phyloP scores from a whole-genome alignment of 2,329 filamentous ascomycete species.

The Beauveria caledonica region DNA sequence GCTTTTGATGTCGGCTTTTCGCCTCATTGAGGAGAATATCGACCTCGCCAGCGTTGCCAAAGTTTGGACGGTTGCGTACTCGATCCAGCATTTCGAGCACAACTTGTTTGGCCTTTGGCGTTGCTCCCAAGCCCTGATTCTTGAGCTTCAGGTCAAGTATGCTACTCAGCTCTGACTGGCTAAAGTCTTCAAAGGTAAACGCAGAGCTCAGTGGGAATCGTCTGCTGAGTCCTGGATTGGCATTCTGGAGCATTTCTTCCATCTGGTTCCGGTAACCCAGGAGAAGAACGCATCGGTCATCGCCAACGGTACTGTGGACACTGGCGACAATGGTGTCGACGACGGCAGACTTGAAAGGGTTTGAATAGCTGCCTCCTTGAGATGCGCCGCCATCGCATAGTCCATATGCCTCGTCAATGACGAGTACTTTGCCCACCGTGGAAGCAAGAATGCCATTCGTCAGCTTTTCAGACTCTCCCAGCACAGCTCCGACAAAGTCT shows the following conservation, averaged over 20 bases:
- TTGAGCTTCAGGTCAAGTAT: conserved; percentile 60
- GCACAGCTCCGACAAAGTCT: conserved; percentile 57
- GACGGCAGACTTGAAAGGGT: conserved; percentile 52
- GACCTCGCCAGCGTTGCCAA: conserved; percentile 68
- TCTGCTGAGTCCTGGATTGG: conserved; percentile 60
- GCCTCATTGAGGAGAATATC: conserved; percentile 55
- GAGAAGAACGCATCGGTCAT: conserved; percentile 64
- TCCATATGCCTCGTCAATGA: conserved; percentile 75
- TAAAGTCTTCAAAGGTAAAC: conserved; percentile 64
- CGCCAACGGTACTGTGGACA: conserved; percentile 59
- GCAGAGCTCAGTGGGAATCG: conserved; percentile 56
- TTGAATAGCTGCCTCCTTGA: conserved; percentile 16
- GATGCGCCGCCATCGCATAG: conserved; percentile 36
- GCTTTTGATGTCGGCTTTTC: conserved; percentile 33
- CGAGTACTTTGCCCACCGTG: conserved; percentile 62
- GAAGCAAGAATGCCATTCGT: conserved; percentile 64
- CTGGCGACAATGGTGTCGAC: conserved; percentile 69
- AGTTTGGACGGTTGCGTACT: conserved; percentile 56
- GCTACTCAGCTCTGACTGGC: conserved; percentile 42
- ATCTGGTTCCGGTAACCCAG: conserved; percentile 64
- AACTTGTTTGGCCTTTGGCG: conserved; percentile 40
- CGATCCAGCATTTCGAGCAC: conserved; percentile 53
- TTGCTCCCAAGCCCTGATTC: conserved; percentile 43
- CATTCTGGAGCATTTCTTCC: conserved; percentile 63
- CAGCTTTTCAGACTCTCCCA: conserved; percentile 61